Conservation (phyloP, 495 filamentous ascomycete species). For the Penicillium verhagenii region DNA sequence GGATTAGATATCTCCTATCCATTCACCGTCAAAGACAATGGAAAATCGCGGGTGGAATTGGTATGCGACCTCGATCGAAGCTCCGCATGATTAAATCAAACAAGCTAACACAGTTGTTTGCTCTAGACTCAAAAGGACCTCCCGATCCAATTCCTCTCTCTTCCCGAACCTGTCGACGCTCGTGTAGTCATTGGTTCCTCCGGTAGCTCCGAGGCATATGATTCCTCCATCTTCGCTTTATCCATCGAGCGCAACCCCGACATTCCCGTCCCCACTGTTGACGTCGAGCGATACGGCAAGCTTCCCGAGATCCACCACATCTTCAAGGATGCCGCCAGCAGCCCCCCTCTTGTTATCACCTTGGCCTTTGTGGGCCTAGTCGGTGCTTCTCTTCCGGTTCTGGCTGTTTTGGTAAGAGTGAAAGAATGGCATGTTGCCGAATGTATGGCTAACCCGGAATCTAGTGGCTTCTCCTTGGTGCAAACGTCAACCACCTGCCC, state of each 20-base stretch:
- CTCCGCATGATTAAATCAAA: not conserved
- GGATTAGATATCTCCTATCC: conserved; percentile 89
- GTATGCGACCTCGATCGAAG: conserved; percentile 56
- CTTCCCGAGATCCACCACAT: conserved; percentile 85
- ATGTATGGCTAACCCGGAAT: conserved; percentile 11
- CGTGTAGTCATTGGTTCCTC: conserved; percentile 85
- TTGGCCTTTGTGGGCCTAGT: conserved; percentile 73
- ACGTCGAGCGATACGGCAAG: conserved; percentile 76
- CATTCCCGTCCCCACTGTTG: conserved; percentile 53
- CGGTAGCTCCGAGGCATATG: conserved; percentile 66
- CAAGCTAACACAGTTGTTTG: conserved; percentile 7
- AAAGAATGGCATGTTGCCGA: not conserved
- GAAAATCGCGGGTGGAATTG: conserved; percentile 79
- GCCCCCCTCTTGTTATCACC: conserved; percentile 79
- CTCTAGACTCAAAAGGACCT: conserved; percentile 83
- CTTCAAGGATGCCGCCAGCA: conserved; percentile 76
- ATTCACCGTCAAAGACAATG: conserved; percentile 79
- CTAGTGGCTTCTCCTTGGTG: conserved; percentile 79
- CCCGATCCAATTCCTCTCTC: conserved; percentile 74
- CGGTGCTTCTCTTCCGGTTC: conserved; percentile 64
- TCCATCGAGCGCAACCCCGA: conserved; percentile 60
- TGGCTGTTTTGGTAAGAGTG: conserved; percentile 66
- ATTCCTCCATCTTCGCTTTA: conserved; percentile 65
- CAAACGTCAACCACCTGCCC: conserved; percentile 76
- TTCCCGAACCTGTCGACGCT: conserved; percentile 65